Evolutionary conservation across 768 basidiomycete species (phyloP).

Genomic region (Roridomyces roridus): DNA sequence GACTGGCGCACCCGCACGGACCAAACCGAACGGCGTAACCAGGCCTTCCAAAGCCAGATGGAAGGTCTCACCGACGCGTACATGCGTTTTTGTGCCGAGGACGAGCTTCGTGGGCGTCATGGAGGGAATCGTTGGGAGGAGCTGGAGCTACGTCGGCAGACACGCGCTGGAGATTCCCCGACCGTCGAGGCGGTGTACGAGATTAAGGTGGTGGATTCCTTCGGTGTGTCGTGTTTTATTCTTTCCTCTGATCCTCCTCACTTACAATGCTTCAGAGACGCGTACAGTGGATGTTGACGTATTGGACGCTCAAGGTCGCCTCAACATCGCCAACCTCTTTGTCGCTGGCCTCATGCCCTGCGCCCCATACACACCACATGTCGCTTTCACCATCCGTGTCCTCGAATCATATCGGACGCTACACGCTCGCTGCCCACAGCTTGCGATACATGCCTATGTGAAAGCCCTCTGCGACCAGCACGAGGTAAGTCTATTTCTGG

Average conservation of each 20-base stretch:
- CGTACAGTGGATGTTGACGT: not conserved
- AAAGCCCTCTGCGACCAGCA: conserved; percentile 18
- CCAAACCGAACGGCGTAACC: not conserved
- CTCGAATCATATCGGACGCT: conserved; percentile 14
- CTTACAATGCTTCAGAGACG: not conserved
- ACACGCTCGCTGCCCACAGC: conserved; percentile 13
- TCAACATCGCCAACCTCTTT: not conserved
- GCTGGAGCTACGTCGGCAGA: not conserved
- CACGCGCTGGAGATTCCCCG: not conserved
- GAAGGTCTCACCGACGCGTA: not conserved
- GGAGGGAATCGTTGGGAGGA: too few relatives aligned
- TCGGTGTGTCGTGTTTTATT: not conserved
- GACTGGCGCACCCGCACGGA: not conserved
- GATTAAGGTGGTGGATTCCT: conserved; percentile 1
- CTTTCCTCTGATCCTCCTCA: not conserved
- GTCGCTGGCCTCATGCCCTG: conserved; percentile 14
- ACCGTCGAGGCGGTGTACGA: not conserved
- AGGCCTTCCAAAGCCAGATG: not conserved
- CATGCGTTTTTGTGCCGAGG: not conserved
- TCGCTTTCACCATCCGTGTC: conserved; percentile 8
- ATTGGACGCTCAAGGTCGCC: not conserved
- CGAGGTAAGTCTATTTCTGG: not conserved
- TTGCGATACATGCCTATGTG: conserved; percentile 18
- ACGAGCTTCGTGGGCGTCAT: not conserved
- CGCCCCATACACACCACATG: conserved; percentile 11